Evolutionary conservation across 768 basidiomycete species (phyloP).

Genomic region (Coprinopsis marcescibilis): DNA sequence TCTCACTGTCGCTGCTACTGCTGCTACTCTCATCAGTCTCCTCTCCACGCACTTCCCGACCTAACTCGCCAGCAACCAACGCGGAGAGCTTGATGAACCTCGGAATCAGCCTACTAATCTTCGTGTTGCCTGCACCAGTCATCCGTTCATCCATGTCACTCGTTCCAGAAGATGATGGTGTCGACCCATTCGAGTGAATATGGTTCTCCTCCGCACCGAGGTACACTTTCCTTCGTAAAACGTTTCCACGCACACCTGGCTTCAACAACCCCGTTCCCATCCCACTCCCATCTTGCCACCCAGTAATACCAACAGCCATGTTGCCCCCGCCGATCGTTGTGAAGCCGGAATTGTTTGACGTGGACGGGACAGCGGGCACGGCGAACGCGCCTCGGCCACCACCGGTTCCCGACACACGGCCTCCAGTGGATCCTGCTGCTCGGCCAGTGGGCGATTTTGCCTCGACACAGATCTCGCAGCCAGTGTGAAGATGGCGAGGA

Average conservation of each 20-base stretch:
- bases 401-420: conserved; percentile 22
- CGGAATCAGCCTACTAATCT: conserved; percentile 58
- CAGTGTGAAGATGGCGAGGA: conserved; percentile 65
- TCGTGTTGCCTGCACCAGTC: conserved; percentile 54
- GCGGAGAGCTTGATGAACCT: conserved; percentile 76
- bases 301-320: conserved; percentile 35
- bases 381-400: conserved; percentile 1
- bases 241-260: conserved; percentile 51
- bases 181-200: background rate
- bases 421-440: no score
- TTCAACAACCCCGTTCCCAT: conserved; percentile 65
- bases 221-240: conserved; percentile 44
- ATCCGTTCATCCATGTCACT: conserved; percentile 13
- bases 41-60: conserved; percentile 60
- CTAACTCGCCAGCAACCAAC: conserved; percentile 71
- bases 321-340: background rate
- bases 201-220: conserved; percentile 3
- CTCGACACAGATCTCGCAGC: conserved; percentile 74
- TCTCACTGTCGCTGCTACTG: conserved; percentile 3
- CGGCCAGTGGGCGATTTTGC: conserved; percentile 38
- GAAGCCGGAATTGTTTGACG: background rate
- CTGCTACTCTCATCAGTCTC: conserved; percentile 30
- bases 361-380: background rate
- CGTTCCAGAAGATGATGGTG: background rate
- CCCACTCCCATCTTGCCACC: conserved; percentile 72